Percentiles rank a stretch among this genome's conserved stretches.
These are phyloP conservation scores for Fusarium sp. DNA, from an alignment of 2,329 filamentous ascomycete genomes.

Conservation along the genomic window DNA sequence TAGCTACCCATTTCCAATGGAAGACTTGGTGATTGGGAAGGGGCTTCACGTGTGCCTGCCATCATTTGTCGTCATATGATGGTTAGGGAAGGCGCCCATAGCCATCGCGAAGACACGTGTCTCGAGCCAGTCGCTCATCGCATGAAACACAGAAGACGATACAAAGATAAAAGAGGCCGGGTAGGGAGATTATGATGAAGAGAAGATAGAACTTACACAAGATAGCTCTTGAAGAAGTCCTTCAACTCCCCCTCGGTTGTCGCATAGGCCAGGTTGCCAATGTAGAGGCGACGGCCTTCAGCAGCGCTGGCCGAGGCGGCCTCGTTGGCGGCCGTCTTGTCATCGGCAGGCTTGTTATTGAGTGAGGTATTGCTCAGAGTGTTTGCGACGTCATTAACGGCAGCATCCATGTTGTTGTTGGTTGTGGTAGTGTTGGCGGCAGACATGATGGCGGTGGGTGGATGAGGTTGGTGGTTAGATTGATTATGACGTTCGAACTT, in stretches of 20 bases:
- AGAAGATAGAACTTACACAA: conserved; percentile 78
- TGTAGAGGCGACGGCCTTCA: conserved; percentile 99
- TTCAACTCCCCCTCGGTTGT: conserved; percentile 99
- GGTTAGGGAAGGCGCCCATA: conserved; percentile 17
- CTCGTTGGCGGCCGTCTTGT: conserved; percentile 77
- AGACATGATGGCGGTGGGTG: conserved; percentile 79
- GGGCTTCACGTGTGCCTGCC: conserved; percentile 14
- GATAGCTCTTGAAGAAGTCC: conserved; percentile 99
- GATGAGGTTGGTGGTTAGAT: conserved; percentile 53
- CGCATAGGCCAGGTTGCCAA: conserved; percentile 99
- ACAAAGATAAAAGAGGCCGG: neutral
- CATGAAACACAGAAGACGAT: neutral
- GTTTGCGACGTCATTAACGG: conserved; percentile 81
- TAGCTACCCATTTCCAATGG: neutral
- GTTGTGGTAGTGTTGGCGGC: conserved; percentile 52
- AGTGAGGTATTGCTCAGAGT: conserved; percentile 78
- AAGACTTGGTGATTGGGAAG: conserved; percentile 3
- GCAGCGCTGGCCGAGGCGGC: conserved; percentile 96
- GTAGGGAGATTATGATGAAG: neutral
- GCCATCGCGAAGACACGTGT: conserved; percentile 39
- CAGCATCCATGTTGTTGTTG: conserved; percentile 61
- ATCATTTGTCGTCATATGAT: conserved; percentile 7
- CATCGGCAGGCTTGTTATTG: conserved; percentile 59
- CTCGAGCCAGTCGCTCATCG: conserved; percentile 20
- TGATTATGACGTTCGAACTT: conserved; percentile 58